These are phyloP conservation scores for Fusarium albidum DNA, from an alignment of 2,329 filamentous ascomycete species.

Conservation along the genomic window DNA sequence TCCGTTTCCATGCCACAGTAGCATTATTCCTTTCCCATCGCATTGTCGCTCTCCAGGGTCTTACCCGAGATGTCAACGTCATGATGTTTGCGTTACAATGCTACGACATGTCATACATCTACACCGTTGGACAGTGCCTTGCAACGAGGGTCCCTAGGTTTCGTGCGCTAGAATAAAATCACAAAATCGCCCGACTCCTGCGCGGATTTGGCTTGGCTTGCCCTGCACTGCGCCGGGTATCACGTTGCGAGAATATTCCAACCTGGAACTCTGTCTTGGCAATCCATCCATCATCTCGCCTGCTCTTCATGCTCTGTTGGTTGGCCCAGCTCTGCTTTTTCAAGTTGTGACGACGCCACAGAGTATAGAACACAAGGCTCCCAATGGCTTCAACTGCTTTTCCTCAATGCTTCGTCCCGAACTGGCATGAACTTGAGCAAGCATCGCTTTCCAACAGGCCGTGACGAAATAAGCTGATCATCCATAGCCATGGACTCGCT, in stretches of 20 bases:
- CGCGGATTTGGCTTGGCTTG: too few species aligned
- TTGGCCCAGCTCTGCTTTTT: too few species aligned
- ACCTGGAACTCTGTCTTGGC: too few species aligned
- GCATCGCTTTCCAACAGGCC: conserved; percentile 68
- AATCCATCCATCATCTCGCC: too few species aligned
- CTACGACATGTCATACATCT: neutral
- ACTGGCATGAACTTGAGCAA: conserved; percentile 58
- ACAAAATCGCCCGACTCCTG: neutral
- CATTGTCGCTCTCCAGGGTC: neutral
- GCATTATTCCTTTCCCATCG: neutral
- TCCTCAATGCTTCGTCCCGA: conserved; percentile 4
- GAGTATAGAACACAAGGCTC: neutral
- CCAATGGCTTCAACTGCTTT: neutral
- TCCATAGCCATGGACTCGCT: conserved; percentile 68
- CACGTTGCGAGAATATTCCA: neutral
- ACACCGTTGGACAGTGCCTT: neutral
- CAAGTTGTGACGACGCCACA: too few species aligned
- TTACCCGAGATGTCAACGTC: conserved; percentile 1
- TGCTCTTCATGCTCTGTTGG: too few species aligned
- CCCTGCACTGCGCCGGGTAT: neutral
- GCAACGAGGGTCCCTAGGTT: neutral
- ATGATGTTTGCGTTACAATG: conserved; percentile 5
- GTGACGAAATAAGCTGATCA: conserved; percentile 73
- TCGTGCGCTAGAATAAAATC: neutral
- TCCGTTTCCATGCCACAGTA: too few species aligned